Percentiles rank a stretch among this genome's conserved stretches.
Conservation (phyloP, 2,329 filamentous ascomycete species). For the Stachybotrys elegans region DNA sequence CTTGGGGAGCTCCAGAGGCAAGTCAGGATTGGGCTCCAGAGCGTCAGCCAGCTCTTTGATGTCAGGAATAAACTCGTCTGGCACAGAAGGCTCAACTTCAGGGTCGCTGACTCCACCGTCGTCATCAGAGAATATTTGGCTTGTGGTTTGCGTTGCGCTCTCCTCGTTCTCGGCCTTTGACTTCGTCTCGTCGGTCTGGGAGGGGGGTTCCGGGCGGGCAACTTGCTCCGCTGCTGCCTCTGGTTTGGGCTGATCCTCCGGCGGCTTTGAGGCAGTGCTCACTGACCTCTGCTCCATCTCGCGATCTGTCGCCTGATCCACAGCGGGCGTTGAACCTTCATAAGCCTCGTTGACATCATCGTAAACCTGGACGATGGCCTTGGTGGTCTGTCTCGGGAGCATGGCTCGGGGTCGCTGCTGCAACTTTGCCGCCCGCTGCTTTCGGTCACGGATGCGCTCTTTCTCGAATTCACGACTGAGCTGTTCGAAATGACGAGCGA, state of each 20-base stretch:
- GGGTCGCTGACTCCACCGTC: constrained; percentile 66
- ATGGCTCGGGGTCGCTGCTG: constrained; percentile 67
- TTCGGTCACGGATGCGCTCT: constrained; percentile 80
- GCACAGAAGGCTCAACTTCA: constrained; percentile 64
- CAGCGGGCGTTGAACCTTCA: constrained; percentile 59
- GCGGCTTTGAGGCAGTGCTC: constrained; percentile 16
- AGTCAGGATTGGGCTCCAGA: constrained; percentile 55
- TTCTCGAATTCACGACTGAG: constrained; percentile 95
- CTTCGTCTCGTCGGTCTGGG: constrained; percentile 16
- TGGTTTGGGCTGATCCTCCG: constrained; percentile 19
- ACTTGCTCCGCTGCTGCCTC: constrained; percentile 14
- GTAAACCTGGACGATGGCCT: constrained; percentile 93
- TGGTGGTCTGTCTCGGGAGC: constrained; percentile 81
- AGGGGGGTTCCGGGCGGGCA: constrained; percentile 16
- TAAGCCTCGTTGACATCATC: constrained; percentile 91
- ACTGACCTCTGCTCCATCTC: constrained; percentile 25
- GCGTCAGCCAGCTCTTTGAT: constrained; percentile 59
- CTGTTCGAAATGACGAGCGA: constrained; percentile 95
- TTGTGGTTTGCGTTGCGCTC: constrained; percentile 21
- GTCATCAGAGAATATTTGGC: constrained; percentile 61
- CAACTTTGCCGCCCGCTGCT: constrained; percentile 72
- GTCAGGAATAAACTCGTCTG: constrained; percentile 63
- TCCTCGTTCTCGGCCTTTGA: constrained; percentile 23
- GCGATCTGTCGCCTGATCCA: constrained; percentile 38
- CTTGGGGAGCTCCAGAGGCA: constrained; percentile 73